A percentile compares a stretch with the other conserved stretches of the same genome.
Evolutionary conservation across 225 moss, liverwort and hornwort genomes (phyloP).

Genomic region (Sphagnum tenellum): DNA sequence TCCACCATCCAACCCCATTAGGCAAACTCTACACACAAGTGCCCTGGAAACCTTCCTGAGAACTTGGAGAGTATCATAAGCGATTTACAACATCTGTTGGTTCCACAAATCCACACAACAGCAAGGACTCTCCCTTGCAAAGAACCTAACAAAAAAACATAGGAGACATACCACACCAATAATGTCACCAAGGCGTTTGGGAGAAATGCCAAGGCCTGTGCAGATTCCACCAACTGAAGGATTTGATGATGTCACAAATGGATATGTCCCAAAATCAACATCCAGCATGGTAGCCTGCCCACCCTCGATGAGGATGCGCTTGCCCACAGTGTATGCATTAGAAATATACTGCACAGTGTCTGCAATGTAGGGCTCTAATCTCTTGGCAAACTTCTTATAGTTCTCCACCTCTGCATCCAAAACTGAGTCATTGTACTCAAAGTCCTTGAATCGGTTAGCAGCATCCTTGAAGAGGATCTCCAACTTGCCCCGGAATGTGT

Average conservation of each 20-base stretch:
- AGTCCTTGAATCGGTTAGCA: conserved; percentile 64
- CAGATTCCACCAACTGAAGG: conserved; percentile 95
- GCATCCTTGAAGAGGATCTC: conserved; percentile 76
- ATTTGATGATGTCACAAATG: conserved; percentile 96
- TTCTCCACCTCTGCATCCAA: conserved; percentile 76
- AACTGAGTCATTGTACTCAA: conserved; percentile 43
- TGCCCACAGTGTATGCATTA: conserved; percentile 54
- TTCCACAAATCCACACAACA: no score
- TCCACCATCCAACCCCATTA: no score
- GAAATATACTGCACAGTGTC: conserved; percentile 85
- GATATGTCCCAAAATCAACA: conserved; percentile 96
- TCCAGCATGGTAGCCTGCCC: conserved; percentile 98
- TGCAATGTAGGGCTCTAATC: conserved; percentile 66
- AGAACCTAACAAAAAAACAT: no score
- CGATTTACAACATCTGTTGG: no score
- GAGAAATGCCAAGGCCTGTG: conserved; percentile 91
- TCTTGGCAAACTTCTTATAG: conserved; percentile 54
- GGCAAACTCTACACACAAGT: no score
- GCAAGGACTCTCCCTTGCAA: background rate
- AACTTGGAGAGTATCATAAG: background rate
- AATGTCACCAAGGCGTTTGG: conserved; percentile 85
- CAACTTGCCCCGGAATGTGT: conserved; percentile 68
- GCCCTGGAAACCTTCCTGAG: no score
- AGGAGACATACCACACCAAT: conserved; percentile 75
- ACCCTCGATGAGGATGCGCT: conserved; percentile 92